A percentile compares a stretch with the other conserved stretches of the same genome.
Conservation (phyloP, 805 yeast species). For the Zygotorulaspora danielsina region DNA sequence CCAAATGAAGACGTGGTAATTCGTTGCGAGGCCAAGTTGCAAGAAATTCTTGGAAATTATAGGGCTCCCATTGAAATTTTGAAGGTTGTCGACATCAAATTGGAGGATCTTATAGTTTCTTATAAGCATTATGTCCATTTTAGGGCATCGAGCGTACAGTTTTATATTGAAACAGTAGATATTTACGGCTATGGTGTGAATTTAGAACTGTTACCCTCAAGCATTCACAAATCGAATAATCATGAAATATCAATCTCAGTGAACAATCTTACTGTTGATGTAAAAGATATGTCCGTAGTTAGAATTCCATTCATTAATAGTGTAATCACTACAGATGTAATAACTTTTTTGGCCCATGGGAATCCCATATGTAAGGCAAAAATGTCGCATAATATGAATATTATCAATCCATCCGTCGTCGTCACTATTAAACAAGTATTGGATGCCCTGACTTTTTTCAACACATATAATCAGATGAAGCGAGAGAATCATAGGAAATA, state of each 20-base stretch:
- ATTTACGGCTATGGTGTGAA: conserved; percentile 21
- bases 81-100: conserved; percentile 28
- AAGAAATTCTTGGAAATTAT: background rate
- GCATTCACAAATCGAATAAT: conserved; percentile 16
- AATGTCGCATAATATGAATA: conserved; percentile 23
- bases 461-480: conserved; percentile 1
- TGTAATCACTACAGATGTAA: conserved; percentile 27
- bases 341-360: conserved; percentile 20
- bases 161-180: conserved; percentile 25
- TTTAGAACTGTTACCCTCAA: conserved; percentile 23
- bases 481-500: background rate
- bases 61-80: conserved; percentile 15
- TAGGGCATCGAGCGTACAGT: conserved; percentile 28
- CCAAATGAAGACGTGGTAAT: background rate
- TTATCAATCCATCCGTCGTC: conserved; percentile 32
- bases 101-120: conserved; percentile 28
- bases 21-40: conserved; percentile 5
- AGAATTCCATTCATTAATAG: conserved; percentile 31
- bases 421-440: conserved; percentile 22
- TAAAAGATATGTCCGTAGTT: conserved; percentile 22
- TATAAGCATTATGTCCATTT: conserved; percentile 16
- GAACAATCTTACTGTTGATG: conserved; percentile 21
- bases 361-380: conserved; percentile 18
- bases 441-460: conserved; percentile 9
- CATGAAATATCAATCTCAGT: conserved; percentile 32